phyloP scores from a whole-genome alignment of 2,329 filamentous ascomycete species.

The Cladophialophora psammophila region DNA sequence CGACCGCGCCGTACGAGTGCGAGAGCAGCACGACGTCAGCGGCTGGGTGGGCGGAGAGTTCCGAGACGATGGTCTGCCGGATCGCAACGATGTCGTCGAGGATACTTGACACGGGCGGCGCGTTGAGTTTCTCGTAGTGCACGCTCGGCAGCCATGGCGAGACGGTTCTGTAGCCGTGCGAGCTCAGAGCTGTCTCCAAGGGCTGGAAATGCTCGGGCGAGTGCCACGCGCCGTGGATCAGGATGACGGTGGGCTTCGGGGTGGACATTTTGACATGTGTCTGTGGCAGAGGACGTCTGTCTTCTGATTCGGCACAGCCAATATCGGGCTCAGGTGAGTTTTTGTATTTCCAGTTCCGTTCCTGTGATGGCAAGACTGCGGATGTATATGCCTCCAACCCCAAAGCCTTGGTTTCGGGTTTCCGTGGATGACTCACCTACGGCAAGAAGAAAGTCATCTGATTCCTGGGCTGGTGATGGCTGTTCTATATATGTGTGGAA shows the following conservation, averaged over 20 bases:
- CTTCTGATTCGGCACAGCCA: too few species aligned
- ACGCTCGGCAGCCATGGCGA: slow-evolving; percentile 9
- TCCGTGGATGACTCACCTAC: too few species aligned
- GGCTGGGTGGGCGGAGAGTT: not conserved
- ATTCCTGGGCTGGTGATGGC: too few species aligned
- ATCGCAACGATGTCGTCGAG: slow-evolving; percentile 15
- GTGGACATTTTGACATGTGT: not conserved
- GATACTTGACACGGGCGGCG: slow-evolving; percentile 1
- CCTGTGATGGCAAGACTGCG: too few species aligned
- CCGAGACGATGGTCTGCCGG: not conserved
- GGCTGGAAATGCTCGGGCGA: slow-evolving; percentile 14
- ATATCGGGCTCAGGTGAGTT: too few species aligned
- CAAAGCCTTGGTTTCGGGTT: too few species aligned
- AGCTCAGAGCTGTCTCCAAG: not conserved
- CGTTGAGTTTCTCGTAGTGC: slow-evolving; percentile 4
- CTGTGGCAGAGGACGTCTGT: not conserved
- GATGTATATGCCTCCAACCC: too few species aligned
- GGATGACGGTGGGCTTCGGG: slow-evolving; percentile 17
- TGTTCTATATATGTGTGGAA: too few species aligned
- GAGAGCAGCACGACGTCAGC: slow-evolving; percentile 14
- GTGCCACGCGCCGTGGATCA: slow-evolving; percentile 24
- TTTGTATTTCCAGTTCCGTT: too few species aligned
- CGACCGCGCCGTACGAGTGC: slow-evolving; percentile 17
- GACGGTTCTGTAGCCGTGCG: slow-evolving; percentile 8
- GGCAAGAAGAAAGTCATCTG: too few species aligned